A percentile compares a stretch with the other conserved stretches of the same genome.
These are phyloP conservation scores for Hericium rajendrae DNA, from an alignment of 768 basidiomycete genomes.

Conservation along the genomic window DNA sequence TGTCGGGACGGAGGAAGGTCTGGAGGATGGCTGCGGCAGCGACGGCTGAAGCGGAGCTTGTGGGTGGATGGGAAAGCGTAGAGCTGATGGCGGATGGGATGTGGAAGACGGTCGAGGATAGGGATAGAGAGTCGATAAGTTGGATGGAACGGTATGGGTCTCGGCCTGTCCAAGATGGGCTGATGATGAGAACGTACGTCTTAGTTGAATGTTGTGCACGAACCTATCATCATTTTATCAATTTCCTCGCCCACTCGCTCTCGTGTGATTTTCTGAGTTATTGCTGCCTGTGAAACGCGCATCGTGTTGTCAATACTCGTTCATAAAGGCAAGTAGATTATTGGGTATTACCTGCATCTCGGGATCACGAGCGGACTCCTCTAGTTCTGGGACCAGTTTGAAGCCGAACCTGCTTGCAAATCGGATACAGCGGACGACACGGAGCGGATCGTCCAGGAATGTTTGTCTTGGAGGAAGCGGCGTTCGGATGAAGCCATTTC, in stretches of 20 bases:
- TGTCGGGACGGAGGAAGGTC: slow-evolving; percentile 29
- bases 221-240: slow-evolving; percentile 89
- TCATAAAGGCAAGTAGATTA: not conserved
- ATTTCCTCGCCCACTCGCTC: slow-evolving; percentile 91
- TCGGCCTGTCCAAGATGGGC: slow-evolving; percentile 35
- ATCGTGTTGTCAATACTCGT: not conserved
- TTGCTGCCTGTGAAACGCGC: slow-evolving; percentile 36
- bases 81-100: slow-evolving; percentile 36
- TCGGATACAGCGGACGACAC: slow-evolving; percentile 82
- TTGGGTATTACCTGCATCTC: slow-evolving; percentile 46
- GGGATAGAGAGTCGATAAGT: slow-evolving; percentile 61
- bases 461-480: slow-evolving; percentile 82
- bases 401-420: slow-evolving; percentile 92
- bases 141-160: slow-evolving; percentile 67
- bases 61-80: slow-evolving; percentile 35
- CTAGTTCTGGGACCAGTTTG: slow-evolving; percentile 57
- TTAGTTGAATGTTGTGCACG: slow-evolving; percentile 1
- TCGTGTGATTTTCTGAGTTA: slow-evolving; percentile 74
- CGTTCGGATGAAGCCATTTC: slow-evolving; percentile 71
- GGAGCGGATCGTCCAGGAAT: slow-evolving; percentile 88
- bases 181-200: not conserved
- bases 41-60: slow-evolving; percentile 34
- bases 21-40: slow-evolving; percentile 52
- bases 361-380: slow-evolving; percentile 48
- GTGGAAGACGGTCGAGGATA: slow-evolving; percentile 62